Evolutionary conservation across 176 grass and related monocot species (phyloP).

Genomic region (Raddia distichophylla): DNA sequence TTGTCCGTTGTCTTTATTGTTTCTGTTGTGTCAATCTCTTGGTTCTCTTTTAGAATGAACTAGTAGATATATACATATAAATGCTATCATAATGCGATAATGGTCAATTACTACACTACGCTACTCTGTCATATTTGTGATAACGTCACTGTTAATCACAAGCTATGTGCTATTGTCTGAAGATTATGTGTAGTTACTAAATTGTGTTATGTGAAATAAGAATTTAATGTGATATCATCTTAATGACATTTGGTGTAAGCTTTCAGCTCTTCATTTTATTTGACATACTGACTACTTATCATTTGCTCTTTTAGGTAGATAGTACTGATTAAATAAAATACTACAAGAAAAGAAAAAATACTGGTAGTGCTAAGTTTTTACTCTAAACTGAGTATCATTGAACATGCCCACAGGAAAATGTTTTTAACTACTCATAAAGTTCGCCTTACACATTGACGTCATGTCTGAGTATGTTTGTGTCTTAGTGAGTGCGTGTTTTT

Average conservation of each 20-base stretch:
- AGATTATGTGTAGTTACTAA: not conserved
- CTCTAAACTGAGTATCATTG: too few species aligned
- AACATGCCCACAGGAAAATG: too few species aligned
- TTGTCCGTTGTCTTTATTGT: slow-evolving; percentile 16
- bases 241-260: not conserved
- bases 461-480: too few species aligned
- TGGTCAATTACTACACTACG: not conserved
- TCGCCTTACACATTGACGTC: too few species aligned
- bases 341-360: too few species aligned
- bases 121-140: not conserved
- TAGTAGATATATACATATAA: slow-evolving; percentile 52
- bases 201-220: not conserved
- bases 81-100: slow-evolving; percentile 38
- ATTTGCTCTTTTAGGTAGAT: too few species aligned
- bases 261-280: not conserved
- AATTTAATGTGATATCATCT: not conserved
- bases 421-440: too few species aligned
- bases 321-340: too few species aligned
- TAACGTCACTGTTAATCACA: not conserved
- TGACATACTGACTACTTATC: not conserved
- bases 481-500: too few species aligned
- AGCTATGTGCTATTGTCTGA: not conserved
- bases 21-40: not conserved
- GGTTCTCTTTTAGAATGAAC: slow-evolving; percentile 17
- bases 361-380: too few species aligned